Conservation (phyloP, 331 rosid genomes). For the Saraca asoca region DNA sequence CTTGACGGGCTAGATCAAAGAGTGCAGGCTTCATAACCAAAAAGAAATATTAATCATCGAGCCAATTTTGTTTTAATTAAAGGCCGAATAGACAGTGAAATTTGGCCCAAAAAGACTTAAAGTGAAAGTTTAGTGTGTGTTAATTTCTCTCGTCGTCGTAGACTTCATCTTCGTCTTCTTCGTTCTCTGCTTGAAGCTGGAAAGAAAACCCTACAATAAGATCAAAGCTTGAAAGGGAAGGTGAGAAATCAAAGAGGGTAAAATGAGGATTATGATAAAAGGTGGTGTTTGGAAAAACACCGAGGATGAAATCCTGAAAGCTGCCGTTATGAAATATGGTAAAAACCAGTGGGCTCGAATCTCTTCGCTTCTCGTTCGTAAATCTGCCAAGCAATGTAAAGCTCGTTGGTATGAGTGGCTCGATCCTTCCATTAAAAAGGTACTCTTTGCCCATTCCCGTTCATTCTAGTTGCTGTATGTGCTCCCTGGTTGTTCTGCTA, state of each 20-base stretch:
- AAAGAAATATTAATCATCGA: too few species aligned
- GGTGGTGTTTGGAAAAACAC: constrained; percentile 99
- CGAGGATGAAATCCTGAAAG: constrained; percentile 95
- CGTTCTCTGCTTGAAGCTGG: neutral
- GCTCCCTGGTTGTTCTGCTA: too few species aligned
- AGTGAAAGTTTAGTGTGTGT: too few species aligned
- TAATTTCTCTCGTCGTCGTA: neutral
- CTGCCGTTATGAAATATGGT: constrained; percentile 96
- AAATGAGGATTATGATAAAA: constrained; percentile 98
- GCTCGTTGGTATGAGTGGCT: constrained; percentile 99
- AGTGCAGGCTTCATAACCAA: too few species aligned
- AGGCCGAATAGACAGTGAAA: too few species aligned
- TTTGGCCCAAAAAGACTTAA: too few species aligned
- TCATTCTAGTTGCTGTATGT: neutral
- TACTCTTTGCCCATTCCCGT: neutral
- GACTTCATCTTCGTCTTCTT: too few species aligned
- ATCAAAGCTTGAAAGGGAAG: neutral
- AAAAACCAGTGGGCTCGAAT: constrained; percentile 98
- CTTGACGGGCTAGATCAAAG: too few species aligned
- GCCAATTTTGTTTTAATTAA: too few species aligned
- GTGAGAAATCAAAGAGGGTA: constrained; percentile 22
- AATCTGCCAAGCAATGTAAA: constrained; percentile 95
- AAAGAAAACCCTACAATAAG: constrained; percentile 27
- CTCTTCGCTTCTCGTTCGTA: constrained; percentile 88
- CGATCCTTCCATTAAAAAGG: constrained; percentile 95